These are phyloP conservation scores for Cladobotryum protrusum DNA, from an alignment of 2,329 filamentous ascomycete genomes.

Conservation along the genomic window DNA sequence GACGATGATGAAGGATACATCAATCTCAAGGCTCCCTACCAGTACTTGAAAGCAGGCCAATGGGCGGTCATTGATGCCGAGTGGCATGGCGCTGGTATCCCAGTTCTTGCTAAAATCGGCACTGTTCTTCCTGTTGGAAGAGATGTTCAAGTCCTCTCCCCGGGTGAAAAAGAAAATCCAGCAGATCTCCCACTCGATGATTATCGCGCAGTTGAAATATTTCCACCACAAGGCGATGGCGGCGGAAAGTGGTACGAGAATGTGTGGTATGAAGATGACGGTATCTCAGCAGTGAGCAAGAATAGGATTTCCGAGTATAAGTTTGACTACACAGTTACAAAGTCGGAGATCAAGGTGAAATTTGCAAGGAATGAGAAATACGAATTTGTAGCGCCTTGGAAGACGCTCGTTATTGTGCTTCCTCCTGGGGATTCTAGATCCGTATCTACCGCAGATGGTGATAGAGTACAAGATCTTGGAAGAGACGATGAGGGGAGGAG, in stretches of 20 bases:
- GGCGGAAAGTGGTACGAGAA: constrained; percentile 22
- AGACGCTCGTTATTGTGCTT: constrained; percentile 24
- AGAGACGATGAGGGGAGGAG: constrained; percentile 18
- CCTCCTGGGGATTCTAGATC: constrained; percentile 25
- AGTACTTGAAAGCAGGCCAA: constrained; percentile 42
- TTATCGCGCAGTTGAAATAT: constrained; percentile 37
- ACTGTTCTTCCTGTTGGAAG: constrained; percentile 33
- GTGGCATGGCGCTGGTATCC: constrained; percentile 37
- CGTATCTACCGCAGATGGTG: constrained; percentile 11
- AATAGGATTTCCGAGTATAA: constrained; percentile 29
- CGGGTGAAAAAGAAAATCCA: constrained; percentile 31
- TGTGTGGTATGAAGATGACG: constrained; percentile 35
- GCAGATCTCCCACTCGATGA: constrained; percentile 35
- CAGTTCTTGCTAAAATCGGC: constrained; percentile 34
- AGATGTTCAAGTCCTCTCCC: constrained; percentile 30
- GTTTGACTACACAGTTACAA: constrained; percentile 19
- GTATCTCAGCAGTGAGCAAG: constrained; percentile 25
- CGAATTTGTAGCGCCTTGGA: constrained; percentile 30
- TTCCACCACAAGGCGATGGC: constrained; percentile 26
- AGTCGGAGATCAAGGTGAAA: constrained; percentile 19
- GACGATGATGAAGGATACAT: constrained; percentile 50
- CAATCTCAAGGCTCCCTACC: constrained; percentile 56
- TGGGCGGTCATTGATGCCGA: constrained; percentile 36
- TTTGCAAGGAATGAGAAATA: constrained; percentile 25
- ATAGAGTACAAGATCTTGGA: constrained; percentile 10